A percentile compares a stretch with the other conserved stretches of the same genome.
These are phyloP conservation scores for Breynia disticha DNA, from an alignment of 441 rosid genomes.

Conservation along the genomic window DNA sequence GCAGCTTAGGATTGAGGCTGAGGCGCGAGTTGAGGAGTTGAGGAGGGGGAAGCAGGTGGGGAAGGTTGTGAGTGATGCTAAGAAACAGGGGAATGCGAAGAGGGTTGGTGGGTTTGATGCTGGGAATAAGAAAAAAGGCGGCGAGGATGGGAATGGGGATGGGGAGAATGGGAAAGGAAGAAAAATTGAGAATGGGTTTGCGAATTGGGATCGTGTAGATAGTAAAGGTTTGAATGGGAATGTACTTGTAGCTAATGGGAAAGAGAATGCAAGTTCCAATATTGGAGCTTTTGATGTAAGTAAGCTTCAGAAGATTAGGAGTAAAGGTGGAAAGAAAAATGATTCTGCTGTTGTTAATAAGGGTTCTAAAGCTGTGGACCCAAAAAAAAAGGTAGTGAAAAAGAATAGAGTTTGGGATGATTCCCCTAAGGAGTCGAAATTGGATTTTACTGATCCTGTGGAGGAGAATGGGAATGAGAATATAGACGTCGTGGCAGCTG, in stretches of 20 bases:
- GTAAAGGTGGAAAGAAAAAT: constrained; percentile 76
- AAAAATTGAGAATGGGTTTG: constrained; percentile 57
- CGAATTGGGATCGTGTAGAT: constrained; percentile 35
- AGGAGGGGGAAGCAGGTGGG: constrained; percentile 52
- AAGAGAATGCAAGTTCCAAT: constrained; percentile 66
- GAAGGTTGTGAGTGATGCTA: constrained; percentile 40
- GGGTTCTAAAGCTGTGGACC: constrained; percentile 65
- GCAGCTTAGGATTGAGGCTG: constrained; percentile 88
- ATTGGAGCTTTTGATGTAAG: constrained; percentile 75
- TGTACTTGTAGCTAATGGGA: constrained; percentile 54
- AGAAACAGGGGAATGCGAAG: constrained; percentile 54
- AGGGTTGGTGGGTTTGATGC: constrained; percentile 45
- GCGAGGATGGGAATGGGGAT: constrained; percentile 41
- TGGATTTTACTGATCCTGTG: constrained; percentile 76
- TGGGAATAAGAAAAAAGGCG: constrained; percentile 45
- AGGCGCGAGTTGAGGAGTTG: constrained; percentile 80
- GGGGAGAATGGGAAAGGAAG: constrained; percentile 30
- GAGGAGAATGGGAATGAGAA: constrained; percentile 42
- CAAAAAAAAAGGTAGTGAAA: constrained; percentile 65
- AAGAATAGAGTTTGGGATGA: constrained; percentile 95
- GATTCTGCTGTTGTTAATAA: constrained; percentile 42
- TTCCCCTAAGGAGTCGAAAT: constrained; percentile 49
- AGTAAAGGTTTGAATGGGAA: constrained; percentile 34
- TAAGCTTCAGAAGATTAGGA: constrained; percentile 77
- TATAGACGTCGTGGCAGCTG: constrained; percentile 57